Conservation (phyloP, 2,329 filamentous ascomycete genomes). For the Fusarium sp. region DNA sequence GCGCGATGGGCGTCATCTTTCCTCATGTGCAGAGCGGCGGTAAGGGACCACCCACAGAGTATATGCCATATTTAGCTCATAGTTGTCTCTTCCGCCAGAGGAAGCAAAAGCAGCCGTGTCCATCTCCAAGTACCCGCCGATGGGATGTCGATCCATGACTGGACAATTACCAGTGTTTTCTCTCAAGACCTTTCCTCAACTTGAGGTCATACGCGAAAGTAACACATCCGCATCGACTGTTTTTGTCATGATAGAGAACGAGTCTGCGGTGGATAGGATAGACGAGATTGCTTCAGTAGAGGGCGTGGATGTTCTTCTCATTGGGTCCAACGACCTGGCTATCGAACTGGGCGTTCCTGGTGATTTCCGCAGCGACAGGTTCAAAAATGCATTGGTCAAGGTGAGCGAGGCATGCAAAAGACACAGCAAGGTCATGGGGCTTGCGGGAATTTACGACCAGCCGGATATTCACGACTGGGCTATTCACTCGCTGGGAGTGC, state of each 20-base stretch:
- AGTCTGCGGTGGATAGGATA: conserved; percentile 41
- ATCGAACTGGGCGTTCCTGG: conserved; percentile 30
- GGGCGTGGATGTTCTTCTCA: conserved; percentile 51
- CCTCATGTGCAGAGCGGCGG: conserved; percentile 46
- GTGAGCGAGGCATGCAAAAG: conserved; percentile 28
- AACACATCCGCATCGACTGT: conserved; percentile 45
- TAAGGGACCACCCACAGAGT: no score
- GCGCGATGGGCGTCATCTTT: conserved; percentile 53
- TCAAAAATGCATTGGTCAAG: conserved; percentile 15
- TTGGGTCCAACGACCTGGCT: conserved; percentile 53
- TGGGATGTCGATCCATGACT: conserved; percentile 45
- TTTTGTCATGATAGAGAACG: conserved; percentile 49
- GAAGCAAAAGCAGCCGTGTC: conserved; percentile 60
- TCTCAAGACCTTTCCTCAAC: conserved; percentile 14
- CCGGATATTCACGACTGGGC: conserved; percentile 29
- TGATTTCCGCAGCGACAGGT: conserved; percentile 24
- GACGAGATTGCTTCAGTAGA: conserved; percentile 51
- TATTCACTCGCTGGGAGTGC: conserved; percentile 23
- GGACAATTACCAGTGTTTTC: conserved; percentile 44
- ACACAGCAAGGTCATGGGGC: conserved; percentile 28
- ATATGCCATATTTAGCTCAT: no score
- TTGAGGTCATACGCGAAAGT: conserved; percentile 10
- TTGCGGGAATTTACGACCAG: conserved; percentile 31
- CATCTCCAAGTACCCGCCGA: conserved; percentile 51
- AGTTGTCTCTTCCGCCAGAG: conserved; percentile 47